Conservation (phyloP, 2,329 filamentous ascomycete genomes). For the Talaromyces amestolkiae region DNA sequence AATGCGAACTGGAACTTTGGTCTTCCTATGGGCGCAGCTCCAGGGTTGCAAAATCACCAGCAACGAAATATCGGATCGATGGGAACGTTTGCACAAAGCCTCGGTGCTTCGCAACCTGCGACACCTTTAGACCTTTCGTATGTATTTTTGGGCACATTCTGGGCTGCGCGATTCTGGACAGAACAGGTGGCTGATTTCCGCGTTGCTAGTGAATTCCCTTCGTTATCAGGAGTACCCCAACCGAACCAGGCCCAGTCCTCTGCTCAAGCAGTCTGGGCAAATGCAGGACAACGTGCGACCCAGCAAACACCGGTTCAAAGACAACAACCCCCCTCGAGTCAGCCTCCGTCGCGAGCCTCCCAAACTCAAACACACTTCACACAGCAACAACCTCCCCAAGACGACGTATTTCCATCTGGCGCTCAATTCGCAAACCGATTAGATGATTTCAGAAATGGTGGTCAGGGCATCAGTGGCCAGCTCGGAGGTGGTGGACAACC, state of each 20-base stretch:
- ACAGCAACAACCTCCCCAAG: conserved; percentile 48
- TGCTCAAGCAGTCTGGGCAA: conserved; percentile 57
- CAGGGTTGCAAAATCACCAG: conserved; percentile 51
- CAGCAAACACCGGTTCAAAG: conserved; percentile 55
- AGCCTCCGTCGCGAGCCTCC: conserved; percentile 41
- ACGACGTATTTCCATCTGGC: conserved; percentile 47
- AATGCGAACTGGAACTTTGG: conserved; percentile 59
- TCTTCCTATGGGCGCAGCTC: conserved; percentile 52
- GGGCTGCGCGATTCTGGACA: background rate
- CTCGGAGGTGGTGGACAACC: conserved; percentile 51
- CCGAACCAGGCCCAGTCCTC: conserved; percentile 53
- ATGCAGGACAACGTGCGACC: conserved; percentile 53
- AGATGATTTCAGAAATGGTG: conserved; percentile 58
- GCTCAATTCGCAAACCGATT: conserved; percentile 52
- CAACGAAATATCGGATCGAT: conserved; percentile 51
- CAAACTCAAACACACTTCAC: conserved; percentile 42
- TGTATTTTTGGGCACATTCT: conserved; percentile 33
- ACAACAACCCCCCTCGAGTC: conserved; percentile 47
- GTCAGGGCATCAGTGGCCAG: conserved; percentile 54
- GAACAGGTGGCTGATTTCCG: conserved; percentile 13
- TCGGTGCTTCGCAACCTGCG: conserved; percentile 53
- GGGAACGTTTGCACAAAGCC: conserved; percentile 57
- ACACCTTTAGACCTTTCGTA: conserved; percentile 58
- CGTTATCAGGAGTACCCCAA: conserved; percentile 57
- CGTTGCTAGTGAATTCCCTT: conserved; percentile 60